Conservation (phyloP, 768 basidiomycete species). For the Kwoniella dejecticola region DNA sequence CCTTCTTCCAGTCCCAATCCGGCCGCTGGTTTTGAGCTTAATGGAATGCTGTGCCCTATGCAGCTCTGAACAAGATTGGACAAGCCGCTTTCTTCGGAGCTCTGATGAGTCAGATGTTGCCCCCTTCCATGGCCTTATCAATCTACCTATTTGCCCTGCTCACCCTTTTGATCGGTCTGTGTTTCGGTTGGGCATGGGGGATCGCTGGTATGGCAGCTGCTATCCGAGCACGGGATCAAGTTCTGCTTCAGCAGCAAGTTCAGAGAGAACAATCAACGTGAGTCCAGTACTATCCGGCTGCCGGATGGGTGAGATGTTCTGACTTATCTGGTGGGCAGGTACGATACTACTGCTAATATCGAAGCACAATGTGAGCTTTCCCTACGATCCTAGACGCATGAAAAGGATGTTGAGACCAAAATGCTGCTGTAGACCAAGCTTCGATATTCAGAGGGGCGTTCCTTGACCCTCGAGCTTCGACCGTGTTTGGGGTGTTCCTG, state of each 20-base stretch:
- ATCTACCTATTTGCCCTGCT: conserved; percentile 60
- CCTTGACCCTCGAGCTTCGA: conserved; percentile 60
- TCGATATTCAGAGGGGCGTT: conserved; percentile 62
- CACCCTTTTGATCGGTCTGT: conserved; percentile 61
- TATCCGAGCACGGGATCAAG: conserved; percentile 54
- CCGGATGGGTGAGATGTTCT: not conserved
- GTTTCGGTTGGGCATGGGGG: conserved; percentile 64
- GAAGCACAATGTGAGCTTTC: conserved; percentile 49
- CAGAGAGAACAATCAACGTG: conserved; percentile 37
- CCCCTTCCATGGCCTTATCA: conserved; percentile 61
- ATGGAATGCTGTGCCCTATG: too few relatives aligned
- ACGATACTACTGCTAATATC: conserved; percentile 43
- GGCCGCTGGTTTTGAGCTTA: not conserved
- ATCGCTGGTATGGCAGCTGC: conserved; percentile 63
- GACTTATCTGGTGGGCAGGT: conserved; percentile 7
- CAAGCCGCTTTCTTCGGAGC: conserved; percentile 59
- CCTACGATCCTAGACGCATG: conserved; percentile 33
- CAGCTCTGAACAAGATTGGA: conserved; percentile 41
- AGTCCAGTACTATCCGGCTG: not conserved
- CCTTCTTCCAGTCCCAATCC: not conserved
- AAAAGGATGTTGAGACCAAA: not conserved
- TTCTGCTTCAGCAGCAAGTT: conserved; percentile 32
- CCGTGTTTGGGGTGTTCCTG: conserved; percentile 62
- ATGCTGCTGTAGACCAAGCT: conserved; percentile 41
- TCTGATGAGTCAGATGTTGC: conserved; percentile 56